Percentiles rank a stretch among this genome's conserved stretches.
These are phyloP conservation scores for Trypethelium eluteriae DNA, from an alignment of 495 filamentous ascomycete genomes.

Conservation along the genomic window DNA sequence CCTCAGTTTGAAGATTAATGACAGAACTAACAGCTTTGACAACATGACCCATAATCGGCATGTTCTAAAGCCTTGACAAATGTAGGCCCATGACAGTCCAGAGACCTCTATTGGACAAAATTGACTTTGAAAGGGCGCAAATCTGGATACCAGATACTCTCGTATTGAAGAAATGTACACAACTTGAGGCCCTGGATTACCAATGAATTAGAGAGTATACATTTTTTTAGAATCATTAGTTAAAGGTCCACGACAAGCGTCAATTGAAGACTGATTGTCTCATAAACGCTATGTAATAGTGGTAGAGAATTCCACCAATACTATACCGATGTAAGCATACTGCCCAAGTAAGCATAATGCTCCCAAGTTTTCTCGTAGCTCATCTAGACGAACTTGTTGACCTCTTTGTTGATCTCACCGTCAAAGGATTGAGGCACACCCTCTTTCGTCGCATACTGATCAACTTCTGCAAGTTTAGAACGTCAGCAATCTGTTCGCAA, in stretches of 20 bases:
- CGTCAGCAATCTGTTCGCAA: neutral
- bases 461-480: neutral
- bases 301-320: too few species aligned
- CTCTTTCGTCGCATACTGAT: slow-evolving; percentile 1
- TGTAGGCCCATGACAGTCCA: neutral
- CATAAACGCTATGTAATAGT: too few species aligned
- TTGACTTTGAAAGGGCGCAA: too few species aligned
- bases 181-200: too few species aligned
- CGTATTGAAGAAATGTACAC: too few species aligned
- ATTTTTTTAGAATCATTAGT: too few species aligned
- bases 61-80: neutral
- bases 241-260: too few species aligned
- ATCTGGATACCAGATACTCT: too few species aligned
- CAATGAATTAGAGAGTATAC: too few species aligned
- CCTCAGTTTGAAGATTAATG: slow-evolving; percentile 44
- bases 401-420: slow-evolving; percentile 1
- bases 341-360: neutral
- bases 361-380: neutral
- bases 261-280: too few species aligned
- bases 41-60: neutral
- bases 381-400: slow-evolving; percentile 6
- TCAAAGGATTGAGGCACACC: slow-evolving; percentile 8
- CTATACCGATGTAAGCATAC: too few species aligned
- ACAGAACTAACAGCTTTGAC: slow-evolving; percentile 35
- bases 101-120: neutral